Conservation (phyloP, 2,329 filamentous ascomycete genomes). For the Escovopsis sp. region DNA sequence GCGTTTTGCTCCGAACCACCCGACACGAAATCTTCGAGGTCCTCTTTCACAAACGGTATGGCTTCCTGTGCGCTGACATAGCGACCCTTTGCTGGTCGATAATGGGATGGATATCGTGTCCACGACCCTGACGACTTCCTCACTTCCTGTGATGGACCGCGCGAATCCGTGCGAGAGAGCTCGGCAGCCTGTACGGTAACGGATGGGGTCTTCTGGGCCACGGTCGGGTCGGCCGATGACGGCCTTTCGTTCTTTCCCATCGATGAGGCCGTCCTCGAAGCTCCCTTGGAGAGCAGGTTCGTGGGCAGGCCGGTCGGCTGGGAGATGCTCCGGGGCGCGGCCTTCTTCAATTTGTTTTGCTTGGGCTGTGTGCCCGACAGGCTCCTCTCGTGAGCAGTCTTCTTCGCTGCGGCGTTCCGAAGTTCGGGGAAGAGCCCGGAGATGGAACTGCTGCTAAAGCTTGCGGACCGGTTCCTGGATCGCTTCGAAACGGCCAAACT, state of each 20-base stretch:
- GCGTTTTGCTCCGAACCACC: constrained; percentile 2
- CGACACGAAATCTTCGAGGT: not conserved
- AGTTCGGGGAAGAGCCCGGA: not conserved
- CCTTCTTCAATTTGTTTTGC: not conserved
- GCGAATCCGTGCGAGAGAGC: not conserved
- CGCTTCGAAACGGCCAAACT: constrained; percentile 19
- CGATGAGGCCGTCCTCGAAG: not conserved
- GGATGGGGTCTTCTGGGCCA: not conserved
- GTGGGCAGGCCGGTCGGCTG: not conserved
- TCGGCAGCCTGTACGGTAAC: constrained; percentile 3
- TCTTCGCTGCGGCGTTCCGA: not conserved
- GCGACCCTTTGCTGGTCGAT: constrained; percentile 12
- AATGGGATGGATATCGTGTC: constrained; percentile 19
- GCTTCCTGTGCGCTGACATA: not conserved
- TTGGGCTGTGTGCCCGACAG: not conserved
- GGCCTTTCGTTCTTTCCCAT: not conserved
- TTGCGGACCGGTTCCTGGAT: constrained; percentile 10
- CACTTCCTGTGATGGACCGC: constrained; percentile 1
- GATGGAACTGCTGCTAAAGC: not conserved
- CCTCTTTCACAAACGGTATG: not conserved
- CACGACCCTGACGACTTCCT: constrained; percentile 16
- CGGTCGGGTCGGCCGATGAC: not conserved
- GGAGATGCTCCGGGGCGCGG: not conserved
- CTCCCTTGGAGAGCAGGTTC: not conserved
- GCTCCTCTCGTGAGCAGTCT: not conserved